Evolutionary conservation across 1,139 yeast species (phyloP).

Genomic region (Protomyces macrosporus): DNA sequence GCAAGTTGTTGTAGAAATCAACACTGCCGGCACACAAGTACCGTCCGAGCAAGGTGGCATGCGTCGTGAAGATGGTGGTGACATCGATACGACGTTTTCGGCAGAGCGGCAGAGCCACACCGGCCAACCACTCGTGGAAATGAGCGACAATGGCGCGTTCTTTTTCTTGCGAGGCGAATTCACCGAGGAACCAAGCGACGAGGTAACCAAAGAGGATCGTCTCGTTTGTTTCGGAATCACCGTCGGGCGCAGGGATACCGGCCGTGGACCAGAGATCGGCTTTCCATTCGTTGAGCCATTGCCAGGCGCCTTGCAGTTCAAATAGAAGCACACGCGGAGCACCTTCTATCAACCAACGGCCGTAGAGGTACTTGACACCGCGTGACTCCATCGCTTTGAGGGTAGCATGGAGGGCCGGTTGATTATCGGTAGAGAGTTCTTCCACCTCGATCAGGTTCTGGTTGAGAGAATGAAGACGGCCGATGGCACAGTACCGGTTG

Average conservation of each 20-base stretch:
- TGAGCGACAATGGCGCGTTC: conserved; percentile 88
- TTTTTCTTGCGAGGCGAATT: conserved; percentile 72
- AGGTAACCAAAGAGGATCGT: conserved; percentile 88
- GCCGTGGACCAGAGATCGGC: conserved; percentile 85
- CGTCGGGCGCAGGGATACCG: conserved; percentile 89
- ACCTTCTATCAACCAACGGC: conserved; percentile 87
- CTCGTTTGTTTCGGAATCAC: conserved; percentile 82
- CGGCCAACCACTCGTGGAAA: conserved; percentile 98
- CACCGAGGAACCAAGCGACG: conserved; percentile 97
- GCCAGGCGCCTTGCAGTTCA: conserved; percentile 71
- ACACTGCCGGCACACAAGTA: conserved; percentile 94
- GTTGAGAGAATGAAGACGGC: conserved; percentile 59
- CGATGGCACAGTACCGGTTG: conserved; percentile 78
- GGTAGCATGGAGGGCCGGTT: conserved; percentile 58
- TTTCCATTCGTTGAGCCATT: conserved; percentile 83
- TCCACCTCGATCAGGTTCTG: conserved; percentile 69
- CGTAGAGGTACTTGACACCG: conserved; percentile 80
- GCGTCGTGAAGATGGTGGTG: conserved; percentile 94
- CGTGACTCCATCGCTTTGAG: conserved; percentile 69
- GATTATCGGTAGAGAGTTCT: conserved; percentile 58
- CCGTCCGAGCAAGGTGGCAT: conserved; percentile 91
- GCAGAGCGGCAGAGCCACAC: conserved; percentile 89
- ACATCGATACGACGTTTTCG: conserved; percentile 87
- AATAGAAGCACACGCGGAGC: conserved; percentile 89
- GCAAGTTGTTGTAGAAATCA: conserved; percentile 88